Evolutionary conservation across 2,329 filamentous ascomycete species (phyloP), one percentile per base, ranked within the genome.

Genomic region (Aspergillus cejpii): DNA sequence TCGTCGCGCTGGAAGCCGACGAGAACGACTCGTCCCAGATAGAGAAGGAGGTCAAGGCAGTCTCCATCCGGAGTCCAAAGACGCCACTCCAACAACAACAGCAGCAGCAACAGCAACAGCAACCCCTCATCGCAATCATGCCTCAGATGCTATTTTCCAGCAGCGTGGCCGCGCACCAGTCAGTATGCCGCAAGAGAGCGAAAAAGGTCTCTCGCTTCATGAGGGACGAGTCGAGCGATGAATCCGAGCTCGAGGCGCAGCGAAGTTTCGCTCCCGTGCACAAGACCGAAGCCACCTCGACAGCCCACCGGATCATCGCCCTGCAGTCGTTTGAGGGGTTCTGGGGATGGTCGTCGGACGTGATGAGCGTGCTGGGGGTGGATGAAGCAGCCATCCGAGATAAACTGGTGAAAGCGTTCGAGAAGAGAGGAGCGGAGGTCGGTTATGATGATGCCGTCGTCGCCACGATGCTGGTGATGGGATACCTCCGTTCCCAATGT

Each of bases 1-100:
- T 88, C 50, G 79, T 88, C 2, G 85, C 85, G 2, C 72, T 85
- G 1, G 72, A 82, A 49, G 67, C 72, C 2, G 39, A 50, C 5
- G n/a, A n/a, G n/a, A n/a, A n/a, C n/a, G 5, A 14, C 12, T 23
- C 24, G 1, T 21, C 29, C 3, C 2, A 44, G 1, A 15, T 7
- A 6, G 7, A 27, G 8, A 15, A 17, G 17, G 31, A 21, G 10
- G 23, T 24, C 23, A 23, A 10, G 33, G 43, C 21, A 21, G 7
- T 19, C 14, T 37, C 26, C 17, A 2, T 24, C 23, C 23, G 8
- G 4, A 4, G n/a, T 21, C 31, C 34, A 41, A 37, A 14, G 21
- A 40, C 6, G 1, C 37, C 15, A n/a, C n/a, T n/a, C n/a, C n/a
- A n/a, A n/a, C n/a, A n/a, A n/a, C n/a, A n/a, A n/a, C n/a, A n/a